Conservation (phyloP, 306 rosid genomes). For the Urtica urens region DNA sequence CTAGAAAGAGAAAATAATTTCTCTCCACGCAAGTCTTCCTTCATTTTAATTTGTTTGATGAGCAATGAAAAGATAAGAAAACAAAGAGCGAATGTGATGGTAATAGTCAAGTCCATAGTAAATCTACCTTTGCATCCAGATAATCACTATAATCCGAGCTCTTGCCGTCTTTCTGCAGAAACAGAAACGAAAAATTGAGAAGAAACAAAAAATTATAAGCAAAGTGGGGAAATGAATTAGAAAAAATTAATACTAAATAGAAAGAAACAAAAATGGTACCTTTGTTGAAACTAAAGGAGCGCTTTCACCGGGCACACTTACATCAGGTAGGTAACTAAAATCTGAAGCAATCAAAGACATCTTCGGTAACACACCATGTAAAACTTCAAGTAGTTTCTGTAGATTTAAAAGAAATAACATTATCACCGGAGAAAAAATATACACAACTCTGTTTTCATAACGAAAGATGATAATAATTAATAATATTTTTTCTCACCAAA, state of each 20-base stretch:
- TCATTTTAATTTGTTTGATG: too few relatives aligned
- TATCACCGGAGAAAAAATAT: slow-evolving; percentile 10
- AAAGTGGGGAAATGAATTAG: not conserved
- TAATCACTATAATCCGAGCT: slow-evolving; percentile 66
- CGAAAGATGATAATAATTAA: too few relatives aligned
- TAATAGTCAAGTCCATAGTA: too few relatives aligned
- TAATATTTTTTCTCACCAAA: slow-evolving; percentile 47
- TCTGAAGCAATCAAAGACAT: slow-evolving; percentile 96
- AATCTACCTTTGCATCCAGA: slow-evolving; percentile 82
- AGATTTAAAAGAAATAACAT: slow-evolving; percentile 10
- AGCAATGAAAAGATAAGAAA: too few relatives aligned
- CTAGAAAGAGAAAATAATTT: too few relatives aligned
- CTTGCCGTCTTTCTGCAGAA: slow-evolving; percentile 71
- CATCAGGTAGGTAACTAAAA: slow-evolving; percentile 86
- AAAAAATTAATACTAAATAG: not conserved
- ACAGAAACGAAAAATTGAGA: slow-evolving; percentile 10
- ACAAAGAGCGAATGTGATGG: too few relatives aligned
- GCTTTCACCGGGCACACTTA: slow-evolving; percentile 75
- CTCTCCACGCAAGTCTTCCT: too few relatives aligned
- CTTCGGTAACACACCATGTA: slow-evolving; percentile 79
- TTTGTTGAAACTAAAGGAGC: slow-evolving; percentile 96
- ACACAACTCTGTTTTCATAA: too few relatives aligned
- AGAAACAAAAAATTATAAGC: not conserved
- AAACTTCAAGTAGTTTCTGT: slow-evolving; percentile 79
- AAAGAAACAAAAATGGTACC: slow-evolving; percentile 17